phyloP scores from a whole-genome alignment of 2,329 filamentous ascomycete genomes.

The Pyrenophora tritici-repentis region DNA sequence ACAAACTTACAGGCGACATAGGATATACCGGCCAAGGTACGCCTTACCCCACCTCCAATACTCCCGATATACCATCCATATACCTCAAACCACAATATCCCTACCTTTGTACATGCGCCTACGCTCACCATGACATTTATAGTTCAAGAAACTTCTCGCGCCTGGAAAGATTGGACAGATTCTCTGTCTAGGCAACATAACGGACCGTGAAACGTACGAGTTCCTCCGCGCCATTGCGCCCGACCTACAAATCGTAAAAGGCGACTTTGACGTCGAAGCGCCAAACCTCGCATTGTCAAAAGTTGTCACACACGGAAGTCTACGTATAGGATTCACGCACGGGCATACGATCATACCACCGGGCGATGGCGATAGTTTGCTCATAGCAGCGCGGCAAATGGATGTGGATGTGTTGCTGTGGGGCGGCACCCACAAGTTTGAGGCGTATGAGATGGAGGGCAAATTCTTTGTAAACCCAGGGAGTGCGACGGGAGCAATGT shows the following conservation, averaged over 20 bases:
- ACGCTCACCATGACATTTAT: slow-evolving; percentile 1
- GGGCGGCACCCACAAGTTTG: slow-evolving; percentile 72
- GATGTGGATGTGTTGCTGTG: slow-evolving; percentile 72
- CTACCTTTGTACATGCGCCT: neutral
- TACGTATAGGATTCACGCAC: slow-evolving; percentile 73
- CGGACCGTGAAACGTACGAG: slow-evolving; percentile 61
- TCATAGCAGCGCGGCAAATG: slow-evolving; percentile 73
- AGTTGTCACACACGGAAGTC: slow-evolving; percentile 70
- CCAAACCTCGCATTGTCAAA: slow-evolving; percentile 68
- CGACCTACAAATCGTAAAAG: slow-evolving; percentile 72
- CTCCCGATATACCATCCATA: neutral
- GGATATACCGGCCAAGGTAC: slow-evolving; percentile 51
- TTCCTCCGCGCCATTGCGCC: slow-evolving; percentile 61
- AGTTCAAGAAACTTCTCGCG: slow-evolving; percentile 62
- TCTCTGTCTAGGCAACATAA: slow-evolving; percentile 63
- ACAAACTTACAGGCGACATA: slow-evolving; percentile 47
- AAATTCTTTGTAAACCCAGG: slow-evolving; percentile 74
- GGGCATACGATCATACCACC: slow-evolving; percentile 73
- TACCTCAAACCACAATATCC: no score
- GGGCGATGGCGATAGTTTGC: slow-evolving; percentile 67
- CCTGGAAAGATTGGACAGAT: slow-evolving; percentile 64
- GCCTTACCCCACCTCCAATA: neutral
- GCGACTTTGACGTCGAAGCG: slow-evolving; percentile 72
- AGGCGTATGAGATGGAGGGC: slow-evolving; percentile 73
- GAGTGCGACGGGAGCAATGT: slow-evolving; percentile 69